Percentiles rank a stretch among this genome's conserved stretches.
Evolutionary conservation across 106 monocot genomes (phyloP).

Genomic region (Acorus gramineus): DNA sequence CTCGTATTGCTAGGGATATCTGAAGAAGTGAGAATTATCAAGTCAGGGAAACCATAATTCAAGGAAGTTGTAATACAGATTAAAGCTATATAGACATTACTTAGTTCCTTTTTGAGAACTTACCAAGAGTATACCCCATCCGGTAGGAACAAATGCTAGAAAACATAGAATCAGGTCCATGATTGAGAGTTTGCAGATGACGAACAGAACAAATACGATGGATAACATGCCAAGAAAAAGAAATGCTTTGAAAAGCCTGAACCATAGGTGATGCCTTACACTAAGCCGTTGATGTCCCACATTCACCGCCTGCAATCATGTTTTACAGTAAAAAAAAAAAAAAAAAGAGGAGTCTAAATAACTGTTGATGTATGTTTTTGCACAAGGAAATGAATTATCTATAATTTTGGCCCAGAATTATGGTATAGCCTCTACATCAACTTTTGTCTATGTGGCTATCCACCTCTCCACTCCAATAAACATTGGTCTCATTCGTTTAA

Average conservation of each 20-base stretch:
- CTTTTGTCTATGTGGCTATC: too few relatives aligned
- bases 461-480: too few relatives aligned
- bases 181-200: slow-evolving; percentile 40
- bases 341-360: too few relatives aligned
- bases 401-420: too few relatives aligned
- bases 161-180: slow-evolving; percentile 59
- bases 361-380: too few relatives aligned
- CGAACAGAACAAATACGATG: slow-evolving; percentile 29
- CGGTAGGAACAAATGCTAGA: slow-evolving; percentile 74
- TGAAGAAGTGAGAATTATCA: slow-evolving; percentile 2
- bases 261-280: slow-evolving; percentile 44
- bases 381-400: too few relatives aligned
- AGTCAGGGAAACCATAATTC: background rate
- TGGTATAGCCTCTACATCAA: too few relatives aligned
- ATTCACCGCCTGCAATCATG: slow-evolving; percentile 22
- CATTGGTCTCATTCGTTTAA: too few relatives aligned
- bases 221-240: slow-evolving; percentile 41
- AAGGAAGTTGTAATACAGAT: background rate
- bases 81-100: background rate
- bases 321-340: too few relatives aligned
- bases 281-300: slow-evolving; percentile 49
- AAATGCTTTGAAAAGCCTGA: slow-evolving; percentile 52
- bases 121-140: slow-evolving; percentile 67
- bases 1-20: slow-evolving; percentile 59
- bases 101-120: background rate